Evolutionary conservation across 371 early-diverging fungal genomes (phyloP), one percentile per base, ranked within the genome.

Genomic region (Mortierella polycephala): DNA sequence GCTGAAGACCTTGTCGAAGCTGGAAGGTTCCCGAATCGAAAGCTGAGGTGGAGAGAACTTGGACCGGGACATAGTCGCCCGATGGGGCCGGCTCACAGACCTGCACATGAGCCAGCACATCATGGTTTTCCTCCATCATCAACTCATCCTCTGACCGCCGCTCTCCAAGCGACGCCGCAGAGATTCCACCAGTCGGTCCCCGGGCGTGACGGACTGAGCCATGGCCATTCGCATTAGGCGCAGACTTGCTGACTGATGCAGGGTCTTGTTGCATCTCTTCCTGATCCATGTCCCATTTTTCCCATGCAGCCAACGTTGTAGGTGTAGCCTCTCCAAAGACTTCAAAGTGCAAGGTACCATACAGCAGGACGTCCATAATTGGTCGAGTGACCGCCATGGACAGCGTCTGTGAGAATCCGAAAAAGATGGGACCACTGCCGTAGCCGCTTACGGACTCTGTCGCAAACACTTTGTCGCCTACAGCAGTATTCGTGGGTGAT

Each of bases 1-100:
- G 89, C 79, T 96, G 96, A 21, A 96, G 71, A 5, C 97, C 97
- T 76, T 96, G 96, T 21, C 93, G 86, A 41, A 96, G 73, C 42
- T 89, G 75, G 71, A 95, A 95, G 3, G 88, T 85, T 2, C 94
- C 93, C 10, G 86, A 71, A 40, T 91, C 90, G 21, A 88, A 64
- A 0, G 86, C 60, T 13, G 85, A 80, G 44, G 83, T 83, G 7
- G 92, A 76, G 30, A 85, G 83, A 2, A 94, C 87, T 14, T 92
- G 90, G 1, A 92, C 94, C 9, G 89, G 87, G n/a, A 85, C 87
- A 81, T 95, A 95, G 10, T 91, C 89, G 9, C 96, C 96, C 18
- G 88, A 84, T 1, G 89, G 76, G 10, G 86, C 86, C 21, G 91
- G 70, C 64, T 94, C 94, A 44, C 89, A 83, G 11, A 94, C 84